Evolutionary conservation across 108 stramenopile species (phyloP), one percentile per base, ranked within the genome.

Genomic region (Nitzschia sp.): DNA sequence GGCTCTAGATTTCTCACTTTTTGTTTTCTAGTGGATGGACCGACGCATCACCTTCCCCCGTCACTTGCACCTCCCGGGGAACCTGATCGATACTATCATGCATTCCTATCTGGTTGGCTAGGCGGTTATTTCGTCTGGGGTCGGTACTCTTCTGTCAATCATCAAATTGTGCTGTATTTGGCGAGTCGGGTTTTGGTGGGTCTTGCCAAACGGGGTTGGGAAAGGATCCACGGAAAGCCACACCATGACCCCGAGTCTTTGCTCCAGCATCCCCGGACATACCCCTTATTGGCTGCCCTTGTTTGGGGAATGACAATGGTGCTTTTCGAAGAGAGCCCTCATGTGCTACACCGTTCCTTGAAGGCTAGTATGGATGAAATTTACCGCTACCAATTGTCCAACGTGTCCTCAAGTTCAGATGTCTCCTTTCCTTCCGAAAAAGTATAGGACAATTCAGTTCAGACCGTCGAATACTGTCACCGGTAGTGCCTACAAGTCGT

Each of bases 121-220:
- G 89, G 92, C 24, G 92, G 92, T 24, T 94, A 90, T 60, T 51
- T 80, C n/a, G 79, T 91, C 5, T 94, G 92, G 92, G 92, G 92
- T 10, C 60, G 75, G 53, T 91, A 89, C 57, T 86, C 84, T 19
- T 69, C 73, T 44, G 73, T 94, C 21, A 90, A 94, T 67, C 78
- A 89, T 61, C 92, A 94, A 79, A 72, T 94, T 51, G 63, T 89
- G 11, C 57, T 94, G 17, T 94, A 94, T 64, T 73, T 94, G 44
- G 62, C 79, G n/a, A 89, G 88, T 78, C 86, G 92, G 17, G 81
- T 94, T 39, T 10, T 89, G 26, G 80, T 89, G 0, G 92, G 83
- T 26, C 67, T 83, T 56, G 65, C 76, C 40, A 88, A 89, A 63
- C 80, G 84, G 37, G 53, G 24, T 20, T 75, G 73, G 73, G 73